Evolutionary conservation across 441 rosid genomes (phyloP).

Genomic region (Manihot esculenta): DNA sequence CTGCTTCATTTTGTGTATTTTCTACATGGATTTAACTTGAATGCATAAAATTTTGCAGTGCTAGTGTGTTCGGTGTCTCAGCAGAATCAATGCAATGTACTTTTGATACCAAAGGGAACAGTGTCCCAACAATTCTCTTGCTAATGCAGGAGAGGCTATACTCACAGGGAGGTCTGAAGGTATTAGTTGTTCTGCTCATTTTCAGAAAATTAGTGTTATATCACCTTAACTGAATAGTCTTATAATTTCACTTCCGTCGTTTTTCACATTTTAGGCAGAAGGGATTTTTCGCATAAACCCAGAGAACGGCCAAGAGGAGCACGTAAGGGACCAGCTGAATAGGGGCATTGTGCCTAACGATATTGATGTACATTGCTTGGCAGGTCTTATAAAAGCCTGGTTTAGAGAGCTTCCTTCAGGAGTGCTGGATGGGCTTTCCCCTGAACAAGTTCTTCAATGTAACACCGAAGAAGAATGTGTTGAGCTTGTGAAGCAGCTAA

Average conservation of each 20-base stretch:
- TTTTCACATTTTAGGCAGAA: conserved; percentile 49
- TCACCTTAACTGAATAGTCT: conserved; percentile 2
- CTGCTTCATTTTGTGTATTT: neutral
- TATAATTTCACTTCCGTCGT: conserved; percentile 4
- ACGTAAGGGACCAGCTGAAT: conserved; percentile 74
- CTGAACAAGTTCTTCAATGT: conserved; percentile 84
- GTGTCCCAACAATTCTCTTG: conserved; percentile 79
- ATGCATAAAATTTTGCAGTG: conserved; percentile 39
- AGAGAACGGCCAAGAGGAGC: conserved; percentile 80
- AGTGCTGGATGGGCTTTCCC: conserved; percentile 73
- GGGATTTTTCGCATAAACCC: conserved; percentile 83
- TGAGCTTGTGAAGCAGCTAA: conserved; percentile 64
- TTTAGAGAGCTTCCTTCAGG: conserved; percentile 83
- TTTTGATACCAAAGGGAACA: conserved; percentile 70
- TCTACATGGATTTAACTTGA: conserved; percentile 13
- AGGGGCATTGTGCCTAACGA: conserved; percentile 63
- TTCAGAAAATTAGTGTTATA: neutral
- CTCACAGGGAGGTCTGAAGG: conserved; percentile 81
- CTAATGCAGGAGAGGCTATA: conserved; percentile 75
- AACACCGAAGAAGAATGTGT: conserved; percentile 73
- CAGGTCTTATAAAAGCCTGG: conserved; percentile 94
- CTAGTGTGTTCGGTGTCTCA: conserved; percentile 87
- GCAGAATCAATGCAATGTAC: conserved; percentile 89
- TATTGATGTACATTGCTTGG: conserved; percentile 77
- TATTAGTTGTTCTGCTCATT: conserved; percentile 18